Evolutionary conservation across 2,329 filamentous ascomycete genomes (phyloP).

Genomic region (Teratosphaeria epicoccoides): DNA sequence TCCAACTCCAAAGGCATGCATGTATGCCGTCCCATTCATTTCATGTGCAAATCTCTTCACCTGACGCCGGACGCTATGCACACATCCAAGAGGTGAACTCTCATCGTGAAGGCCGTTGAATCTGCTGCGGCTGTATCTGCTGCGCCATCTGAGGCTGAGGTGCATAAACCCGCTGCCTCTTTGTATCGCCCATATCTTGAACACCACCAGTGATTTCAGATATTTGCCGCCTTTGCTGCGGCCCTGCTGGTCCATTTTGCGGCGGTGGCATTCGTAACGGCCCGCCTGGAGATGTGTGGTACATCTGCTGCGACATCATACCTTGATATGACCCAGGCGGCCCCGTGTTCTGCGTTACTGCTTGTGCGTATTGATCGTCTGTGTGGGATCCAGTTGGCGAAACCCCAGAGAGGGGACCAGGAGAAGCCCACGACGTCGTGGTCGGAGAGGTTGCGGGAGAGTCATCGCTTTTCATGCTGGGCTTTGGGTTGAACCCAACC

Average conservation of each 20-base stretch:
- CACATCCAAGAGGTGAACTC: background rate
- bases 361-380: slow-evolving; percentile 37
- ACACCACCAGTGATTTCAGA: slow-evolving; percentile 49
- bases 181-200: slow-evolving; percentile 41
- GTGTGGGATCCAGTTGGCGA: slow-evolving; percentile 42
- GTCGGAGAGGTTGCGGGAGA: slow-evolving; percentile 53
- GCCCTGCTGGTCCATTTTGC: slow-evolving; percentile 3
- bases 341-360: slow-evolving; percentile 32
- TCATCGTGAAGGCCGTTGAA: slow-evolving; percentile 30
- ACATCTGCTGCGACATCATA: slow-evolving; percentile 19
- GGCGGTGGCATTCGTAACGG: slow-evolving; percentile 25
- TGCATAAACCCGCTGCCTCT: slow-evolving; percentile 49
- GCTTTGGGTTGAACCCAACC: slow-evolving; percentile 42
- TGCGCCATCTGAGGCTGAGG: slow-evolving; percentile 18
- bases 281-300: slow-evolving; percentile 30
- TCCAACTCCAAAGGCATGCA: slow-evolving; percentile 1
- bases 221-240: slow-evolving; percentile 46
- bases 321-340: slow-evolving; percentile 27
- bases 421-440: slow-evolving; percentile 54
- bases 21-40: slow-evolving; percentile 1
- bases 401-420: slow-evolving; percentile 47
- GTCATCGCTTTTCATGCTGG: slow-evolving; percentile 49
- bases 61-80: background rate
- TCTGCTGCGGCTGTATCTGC: slow-evolving; percentile 36
- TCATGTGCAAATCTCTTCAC: background rate